Base-by-base conservation (phyloP, 2,329 filamentous ascomycete genomes). In the Drechslerella dactyloides region DNA sequence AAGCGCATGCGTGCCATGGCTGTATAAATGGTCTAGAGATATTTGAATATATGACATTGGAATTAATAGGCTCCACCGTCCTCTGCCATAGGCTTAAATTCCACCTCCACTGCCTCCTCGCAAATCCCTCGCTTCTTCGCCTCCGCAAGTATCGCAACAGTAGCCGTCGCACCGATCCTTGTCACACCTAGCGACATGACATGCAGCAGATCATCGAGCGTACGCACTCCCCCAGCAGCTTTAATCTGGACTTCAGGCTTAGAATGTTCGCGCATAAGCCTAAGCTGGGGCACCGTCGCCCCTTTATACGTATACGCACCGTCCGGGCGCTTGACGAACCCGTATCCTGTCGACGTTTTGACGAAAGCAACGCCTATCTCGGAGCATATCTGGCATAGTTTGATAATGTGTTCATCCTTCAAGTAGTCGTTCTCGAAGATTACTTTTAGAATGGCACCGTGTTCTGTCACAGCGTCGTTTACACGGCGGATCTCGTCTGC, bases 391-490 rank as follows among this genome's bases (percentile, higher is more conserved):
- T 82, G 75, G 75, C 85, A 87, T 0, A 87, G 79, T 4, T 78
- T 79, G 7, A 81, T 74, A 56, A 87, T 85, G 40, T 86, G 81
- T 10, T 81, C 75, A 0, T 84, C 79, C 1, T 79, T 27, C 0
- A 87, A 80, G 72, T 83, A 87, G 75, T 86, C 85, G 74, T 85
- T 87, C 74, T 87, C 85, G 62, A 87, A 87, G 54, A 87, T 87
- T 56, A 87, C 85, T 75, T 87, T 87, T 5, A 87, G 79, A 0
- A 81, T 79, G 0, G 81, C 83, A 0, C 81, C 82, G 5, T 79
- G 64, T n/a, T 77, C 75, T 0, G 76, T 75, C 1, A 86, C 84
- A 0, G 79, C 81, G 0, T 81, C 75, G 73, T 87, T 86, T 72
- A 87, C 78, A 30, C 77, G 75, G 0, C 78, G 75, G 54, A 87